A percentile compares a stretch with the other conserved stretches of the same genome.
These are phyloP conservation scores for Cladosporium phlei DNA, from an alignment of 2,329 filamentous ascomycete species.

Conservation along the genomic window DNA sequence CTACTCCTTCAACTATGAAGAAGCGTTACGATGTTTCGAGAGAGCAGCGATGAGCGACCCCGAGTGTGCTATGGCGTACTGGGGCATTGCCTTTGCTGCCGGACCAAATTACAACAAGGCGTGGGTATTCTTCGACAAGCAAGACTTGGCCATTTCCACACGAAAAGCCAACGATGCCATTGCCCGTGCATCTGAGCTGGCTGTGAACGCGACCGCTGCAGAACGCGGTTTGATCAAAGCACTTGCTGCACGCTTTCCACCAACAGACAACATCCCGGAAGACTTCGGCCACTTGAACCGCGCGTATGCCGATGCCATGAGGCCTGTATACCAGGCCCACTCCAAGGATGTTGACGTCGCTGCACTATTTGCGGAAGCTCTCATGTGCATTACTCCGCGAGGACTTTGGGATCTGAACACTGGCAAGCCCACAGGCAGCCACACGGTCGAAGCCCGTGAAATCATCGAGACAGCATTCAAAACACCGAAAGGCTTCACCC, in stretches of 20 bases:
- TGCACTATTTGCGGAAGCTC: slow-evolving; percentile 41
- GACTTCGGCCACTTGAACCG: background rate
- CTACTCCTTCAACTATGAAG: background rate
- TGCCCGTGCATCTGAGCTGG: background rate
- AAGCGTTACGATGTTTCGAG: slow-evolving; percentile 26
- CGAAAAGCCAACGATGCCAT: background rate
- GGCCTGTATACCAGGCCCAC: background rate
- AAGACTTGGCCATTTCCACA: slow-evolving; percentile 50
- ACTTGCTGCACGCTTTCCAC: background rate
- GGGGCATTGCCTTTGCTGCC: slow-evolving; percentile 65
- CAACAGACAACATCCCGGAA: background rate
- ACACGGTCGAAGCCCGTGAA: slow-evolving; percentile 54
- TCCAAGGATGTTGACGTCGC: background rate
- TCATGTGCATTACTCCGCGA: slow-evolving; percentile 65
- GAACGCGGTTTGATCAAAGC: background rate
- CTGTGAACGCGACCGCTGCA: background rate
- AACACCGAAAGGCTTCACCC: slow-evolving; percentile 45
- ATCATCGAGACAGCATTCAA: slow-evolving; percentile 57
- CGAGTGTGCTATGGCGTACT: slow-evolving; percentile 59
- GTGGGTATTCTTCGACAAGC: slow-evolving; percentile 67
- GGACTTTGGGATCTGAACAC: slow-evolving; percentile 58
- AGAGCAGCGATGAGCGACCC: slow-evolving; percentile 51
- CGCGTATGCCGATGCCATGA: background rate
- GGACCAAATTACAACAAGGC: slow-evolving; percentile 79
- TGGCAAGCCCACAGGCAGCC: slow-evolving; percentile 53